A percentile compares a stretch with the other conserved stretches of the same genome.
Conservation (phyloP, 768 basidiomycete genomes). For the Phlebiopsis flavidoalba region DNA sequence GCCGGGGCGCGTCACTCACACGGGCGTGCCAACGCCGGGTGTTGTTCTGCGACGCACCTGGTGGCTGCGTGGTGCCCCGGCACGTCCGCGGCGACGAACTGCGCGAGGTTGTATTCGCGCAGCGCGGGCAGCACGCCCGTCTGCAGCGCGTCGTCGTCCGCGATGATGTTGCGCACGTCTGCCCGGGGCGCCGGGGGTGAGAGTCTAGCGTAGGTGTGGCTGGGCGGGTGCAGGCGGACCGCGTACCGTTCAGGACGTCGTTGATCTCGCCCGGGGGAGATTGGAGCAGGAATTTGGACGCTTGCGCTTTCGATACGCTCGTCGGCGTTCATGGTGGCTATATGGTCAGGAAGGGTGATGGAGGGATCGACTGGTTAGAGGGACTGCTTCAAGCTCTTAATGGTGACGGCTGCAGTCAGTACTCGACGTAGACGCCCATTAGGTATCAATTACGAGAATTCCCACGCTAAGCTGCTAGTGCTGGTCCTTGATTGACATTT, state of each 20-base stretch:
- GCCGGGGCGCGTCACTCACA: too few relatives aligned
- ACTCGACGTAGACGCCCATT: not conserved
- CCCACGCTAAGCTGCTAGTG: not conserved
- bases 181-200: conserved; percentile 7
- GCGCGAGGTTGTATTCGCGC: conserved; percentile 79
- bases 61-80: conserved; percentile 65
- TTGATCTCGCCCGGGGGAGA: conserved; percentile 96
- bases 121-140: conserved; percentile 73
- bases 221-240: conserved; percentile 2
- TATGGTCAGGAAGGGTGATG: too few relatives aligned
- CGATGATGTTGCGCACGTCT: conserved; percentile 91
- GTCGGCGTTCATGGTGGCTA: conserved; percentile 45
- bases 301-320: conserved; percentile 69
- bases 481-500: too few relatives aligned
- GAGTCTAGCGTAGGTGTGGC: conserved; percentile 9
- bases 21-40: conserved; percentile 7
- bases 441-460: not conserved
- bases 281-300: conserved; percentile 78
- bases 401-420: too few relatives aligned
- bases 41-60: conserved; percentile 45
- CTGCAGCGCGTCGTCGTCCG: conserved; percentile 81
- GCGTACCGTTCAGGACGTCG: conserved; percentile 84
- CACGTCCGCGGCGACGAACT: conserved; percentile 86
- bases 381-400: too few relatives aligned
- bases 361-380: too few relatives aligned